Base-by-base conservation (phyloP, 257 asterid genomes). In the Schizonepeta tenuifolia region DNA sequence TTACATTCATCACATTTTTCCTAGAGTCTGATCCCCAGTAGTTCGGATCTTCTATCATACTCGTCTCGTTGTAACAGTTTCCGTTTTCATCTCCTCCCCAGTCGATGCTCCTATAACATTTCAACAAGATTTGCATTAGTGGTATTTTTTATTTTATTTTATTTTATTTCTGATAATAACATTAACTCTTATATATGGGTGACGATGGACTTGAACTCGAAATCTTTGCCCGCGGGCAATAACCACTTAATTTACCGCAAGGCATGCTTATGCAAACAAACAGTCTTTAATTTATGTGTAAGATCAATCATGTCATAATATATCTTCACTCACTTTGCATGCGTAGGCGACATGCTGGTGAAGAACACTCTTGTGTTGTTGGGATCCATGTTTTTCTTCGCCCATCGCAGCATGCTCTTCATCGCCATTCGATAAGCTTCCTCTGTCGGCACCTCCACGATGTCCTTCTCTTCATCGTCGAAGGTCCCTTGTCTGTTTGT, bases 321-420 rank as follows among this genome's bases (percentile, higher is more conserved):
- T 28, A 28, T 28, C 5, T 28, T 0, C 8, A 72, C 87, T 84
- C 67, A 88, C 95, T 83, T 84, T 77, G 33, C 70, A 75, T 88
- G 95, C 0, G 86, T 81, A 63, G 96, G 96, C 0, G 95, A 90
- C 88, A 88, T 84, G 88, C 86, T 82, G 10, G 94, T 83, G 83
- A 88, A 90, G 53, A 90, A 88, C 14, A 86, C 90, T 75, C 89
- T 74, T 0, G 84, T 86, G 38, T 72, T 83, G 0, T 79, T 65
- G 4, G 77, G 80, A 75, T 88, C 86, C 87, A 86, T 86, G 54
- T 90, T 84, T 40, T 76, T 80, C 71, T 80, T 68, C 9, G 84
- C 80, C 92, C 96, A 90, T 72, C 83, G 78, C 46, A 85, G 1
- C 96, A 87, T 78, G 78, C 84, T 86, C n/a, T 81, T 82, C 85